Conservation (phyloP, 371 early-diverging fungal species). For the Rhizopus microsporus region DNA sequence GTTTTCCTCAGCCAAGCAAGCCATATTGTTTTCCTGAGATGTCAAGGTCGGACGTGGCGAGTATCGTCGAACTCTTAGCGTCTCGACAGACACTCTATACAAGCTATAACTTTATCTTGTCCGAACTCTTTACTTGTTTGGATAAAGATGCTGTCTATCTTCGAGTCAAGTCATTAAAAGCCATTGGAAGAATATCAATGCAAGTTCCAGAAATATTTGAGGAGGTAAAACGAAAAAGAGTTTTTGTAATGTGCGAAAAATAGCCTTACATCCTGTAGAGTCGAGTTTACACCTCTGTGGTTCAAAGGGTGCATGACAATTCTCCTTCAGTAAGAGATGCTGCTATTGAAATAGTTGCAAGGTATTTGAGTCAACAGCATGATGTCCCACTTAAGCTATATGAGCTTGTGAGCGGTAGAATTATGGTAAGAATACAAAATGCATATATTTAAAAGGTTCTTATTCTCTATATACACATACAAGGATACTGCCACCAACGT, state of each 20-base stretch:
- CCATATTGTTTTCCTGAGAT: slow-evolving; percentile 31
- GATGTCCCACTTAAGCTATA: slow-evolving; percentile 72
- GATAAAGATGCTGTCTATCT: slow-evolving; percentile 68
- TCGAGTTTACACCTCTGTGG: slow-evolving; percentile 69
- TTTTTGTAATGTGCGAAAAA: background rate
- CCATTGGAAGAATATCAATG: slow-evolving; percentile 70
- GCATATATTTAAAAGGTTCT: background rate
- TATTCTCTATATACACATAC: background rate
- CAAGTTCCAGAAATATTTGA: slow-evolving; percentile 67
- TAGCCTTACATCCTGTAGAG: slow-evolving; percentile 27
- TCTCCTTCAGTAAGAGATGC: slow-evolving; percentile 91
- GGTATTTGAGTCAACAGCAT: slow-evolving; percentile 66
- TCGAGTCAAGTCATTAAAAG: slow-evolving; percentile 75
- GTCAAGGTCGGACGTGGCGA: slow-evolving; percentile 26
- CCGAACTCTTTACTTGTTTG: slow-evolving; percentile 63
- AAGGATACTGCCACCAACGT: slow-evolving; percentile 87
- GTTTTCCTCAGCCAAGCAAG: slow-evolving; percentile 4
- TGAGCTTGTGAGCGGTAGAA: slow-evolving; percentile 68
- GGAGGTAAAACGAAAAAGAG: slow-evolving; percentile 29
- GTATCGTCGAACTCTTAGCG: slow-evolving; percentile 51
- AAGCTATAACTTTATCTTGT: slow-evolving; percentile 69
- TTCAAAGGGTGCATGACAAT: slow-evolving; percentile 75
- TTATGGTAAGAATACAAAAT: slow-evolving; percentile 52
- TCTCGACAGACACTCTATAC: slow-evolving; percentile 63
- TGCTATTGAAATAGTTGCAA: slow-evolving; percentile 86